These are phyloP conservation scores for Plasmodium billcollinsi DNA, from an alignment of 169 alveolate genomes.

Conservation along the genomic window DNA sequence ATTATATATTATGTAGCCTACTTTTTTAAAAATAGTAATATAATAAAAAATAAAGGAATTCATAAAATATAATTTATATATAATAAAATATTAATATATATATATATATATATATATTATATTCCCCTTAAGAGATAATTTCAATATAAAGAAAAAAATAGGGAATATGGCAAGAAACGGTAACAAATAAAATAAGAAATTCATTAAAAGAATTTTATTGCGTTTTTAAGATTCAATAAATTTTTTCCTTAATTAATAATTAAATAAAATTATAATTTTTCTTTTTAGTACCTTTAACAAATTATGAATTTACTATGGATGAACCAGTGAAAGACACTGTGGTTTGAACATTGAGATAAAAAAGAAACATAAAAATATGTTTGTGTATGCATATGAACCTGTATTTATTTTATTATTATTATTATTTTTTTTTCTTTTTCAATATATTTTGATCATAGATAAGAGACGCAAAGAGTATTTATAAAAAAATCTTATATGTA, in stretches of 20 bases:
- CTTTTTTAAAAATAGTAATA: too few species aligned
- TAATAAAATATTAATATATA: too few species aligned
- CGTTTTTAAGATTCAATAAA: background rate
- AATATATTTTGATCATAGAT: constrained; percentile 24
- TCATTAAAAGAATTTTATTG: background rate
- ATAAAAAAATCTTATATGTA: constrained; percentile 36
- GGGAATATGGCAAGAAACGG: constrained; percentile 32
- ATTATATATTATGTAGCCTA: too few species aligned
- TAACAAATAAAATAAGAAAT: constrained; percentile 7
- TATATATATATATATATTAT: too few species aligned
- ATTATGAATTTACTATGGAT: constrained; percentile 70
- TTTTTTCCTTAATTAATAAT: too few species aligned
- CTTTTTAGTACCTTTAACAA: constrained; percentile 10
- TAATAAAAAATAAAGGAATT: too few species aligned
- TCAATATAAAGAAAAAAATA: background rate
- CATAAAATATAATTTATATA: too few species aligned
- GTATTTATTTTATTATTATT: background rate
- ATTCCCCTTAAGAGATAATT: background rate
- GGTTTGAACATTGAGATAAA: constrained; percentile 23
- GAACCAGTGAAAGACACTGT: constrained; percentile 65
- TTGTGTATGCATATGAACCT: too few species aligned
- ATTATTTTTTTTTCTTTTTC: constrained; percentile 6
- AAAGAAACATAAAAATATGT: background rate
- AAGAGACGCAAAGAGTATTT: constrained; percentile 59
- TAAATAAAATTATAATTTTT: constrained; percentile 1